These are phyloP conservation scores for Nemania sp. DNA, from an alignment of 2,329 filamentous ascomycete species.

Conservation along the genomic window DNA sequence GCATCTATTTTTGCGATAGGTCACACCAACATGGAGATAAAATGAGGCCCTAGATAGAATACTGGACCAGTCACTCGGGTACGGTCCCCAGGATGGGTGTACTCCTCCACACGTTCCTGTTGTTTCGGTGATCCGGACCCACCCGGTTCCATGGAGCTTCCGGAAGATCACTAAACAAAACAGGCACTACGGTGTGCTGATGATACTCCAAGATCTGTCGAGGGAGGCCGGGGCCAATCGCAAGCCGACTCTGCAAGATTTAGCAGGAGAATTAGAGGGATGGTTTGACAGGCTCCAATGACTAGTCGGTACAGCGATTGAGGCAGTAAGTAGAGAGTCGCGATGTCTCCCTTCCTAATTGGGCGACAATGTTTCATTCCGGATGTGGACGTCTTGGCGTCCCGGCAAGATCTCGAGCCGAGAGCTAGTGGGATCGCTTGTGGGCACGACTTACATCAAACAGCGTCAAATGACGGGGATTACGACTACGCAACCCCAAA, in stretches of 20 bases:
- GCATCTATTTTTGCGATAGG: background rate
- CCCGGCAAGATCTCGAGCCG: slow-evolving; percentile 39
- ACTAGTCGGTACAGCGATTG: background rate
- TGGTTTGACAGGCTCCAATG: background rate
- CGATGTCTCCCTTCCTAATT: slow-evolving; percentile 19
- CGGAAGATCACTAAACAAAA: background rate
- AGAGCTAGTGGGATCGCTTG: slow-evolving; percentile 36
- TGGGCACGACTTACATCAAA: slow-evolving; percentile 30
- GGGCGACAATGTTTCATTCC: slow-evolving; percentile 22
- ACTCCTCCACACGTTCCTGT: background rate
- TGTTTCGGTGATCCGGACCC: slow-evolving; percentile 10
- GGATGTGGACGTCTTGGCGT: slow-evolving; percentile 31
- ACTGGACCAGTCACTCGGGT: background rate
- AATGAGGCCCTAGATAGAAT: background rate
- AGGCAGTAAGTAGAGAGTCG: background rate
- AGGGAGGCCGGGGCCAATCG: no score
- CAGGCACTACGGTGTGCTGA: background rate
- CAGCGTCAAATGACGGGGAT: slow-evolving; percentile 5
- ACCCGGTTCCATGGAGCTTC: background rate
- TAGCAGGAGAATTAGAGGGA: background rate
- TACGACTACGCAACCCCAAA: background rate
- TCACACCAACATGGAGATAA: background rate
- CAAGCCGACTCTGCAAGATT: background rate
- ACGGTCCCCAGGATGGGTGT: background rate
- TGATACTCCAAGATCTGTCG: background rate